Conservation (phyloP, 345 rosid species). For the Brassica incana region DNA sequence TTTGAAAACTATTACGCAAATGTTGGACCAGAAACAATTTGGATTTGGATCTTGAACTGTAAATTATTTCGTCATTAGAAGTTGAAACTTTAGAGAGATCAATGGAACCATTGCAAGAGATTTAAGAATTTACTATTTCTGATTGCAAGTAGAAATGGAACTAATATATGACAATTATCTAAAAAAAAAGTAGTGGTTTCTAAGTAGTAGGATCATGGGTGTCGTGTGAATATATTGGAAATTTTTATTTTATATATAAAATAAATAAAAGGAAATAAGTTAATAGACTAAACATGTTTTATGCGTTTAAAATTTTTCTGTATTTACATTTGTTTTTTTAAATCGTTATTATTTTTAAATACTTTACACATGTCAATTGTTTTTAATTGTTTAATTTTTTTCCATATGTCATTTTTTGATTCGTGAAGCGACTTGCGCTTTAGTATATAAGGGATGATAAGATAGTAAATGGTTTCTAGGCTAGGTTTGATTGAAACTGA, state of each 20-base stretch:
- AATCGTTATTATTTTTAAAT: too few relatives aligned
- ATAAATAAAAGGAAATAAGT: too few relatives aligned
- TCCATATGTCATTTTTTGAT: too few relatives aligned
- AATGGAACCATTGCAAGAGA: background rate
- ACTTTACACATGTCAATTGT: too few relatives aligned
- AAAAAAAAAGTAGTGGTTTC: background rate
- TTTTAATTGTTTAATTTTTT: too few relatives aligned
- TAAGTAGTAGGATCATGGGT: background rate
- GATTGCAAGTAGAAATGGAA: background rate
- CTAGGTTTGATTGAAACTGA: constrained; percentile 1
- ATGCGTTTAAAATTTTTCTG: too few relatives aligned
- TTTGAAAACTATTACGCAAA: background rate
- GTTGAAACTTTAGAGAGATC: background rate
- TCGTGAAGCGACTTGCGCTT: too few relatives aligned
- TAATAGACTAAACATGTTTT: too few relatives aligned
- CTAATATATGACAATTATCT: background rate
- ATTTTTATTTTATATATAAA: too few relatives aligned
- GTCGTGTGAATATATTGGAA: background rate
- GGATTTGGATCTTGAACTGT: background rate
- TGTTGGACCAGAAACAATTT: background rate
- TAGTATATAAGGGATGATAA: background rate
- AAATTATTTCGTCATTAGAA: background rate
- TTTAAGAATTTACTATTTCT: background rate
- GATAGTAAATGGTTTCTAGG: background rate
- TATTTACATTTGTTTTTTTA: too few relatives aligned